A percentile compares a stretch with the other conserved stretches of the same genome.
phyloP scores from a whole-genome alignment of 1,284 basidiomycete species.

The Boletus austroedulis region DNA sequence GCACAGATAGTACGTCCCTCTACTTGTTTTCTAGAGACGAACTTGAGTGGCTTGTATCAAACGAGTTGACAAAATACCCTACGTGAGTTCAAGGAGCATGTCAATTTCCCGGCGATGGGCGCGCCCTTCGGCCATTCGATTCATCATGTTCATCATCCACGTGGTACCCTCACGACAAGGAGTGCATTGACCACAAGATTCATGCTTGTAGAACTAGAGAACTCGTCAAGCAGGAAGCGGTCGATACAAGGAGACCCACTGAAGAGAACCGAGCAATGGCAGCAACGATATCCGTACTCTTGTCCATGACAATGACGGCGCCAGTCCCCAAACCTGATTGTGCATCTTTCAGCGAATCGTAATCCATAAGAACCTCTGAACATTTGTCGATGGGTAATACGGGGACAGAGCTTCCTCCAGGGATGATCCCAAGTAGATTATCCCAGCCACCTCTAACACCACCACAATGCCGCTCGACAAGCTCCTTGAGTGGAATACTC shows the following conservation, averaged over 20 bases:
- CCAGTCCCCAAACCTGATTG: slow-evolving; percentile 95
- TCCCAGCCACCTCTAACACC: slow-evolving; percentile 95
- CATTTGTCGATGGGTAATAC: slow-evolving; percentile 82
- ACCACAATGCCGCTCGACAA: slow-evolving; percentile 96
- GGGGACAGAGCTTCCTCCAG: slow-evolving; percentile 96
- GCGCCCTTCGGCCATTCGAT: slow-evolving; percentile 85
- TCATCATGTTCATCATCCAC: slow-evolving; percentile 99
- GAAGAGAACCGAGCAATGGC: slow-evolving; percentile 93
- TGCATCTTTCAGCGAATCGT: slow-evolving; percentile 94
- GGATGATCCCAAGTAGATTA: slow-evolving; percentile 92
- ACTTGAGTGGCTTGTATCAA: slow-evolving; percentile 19
- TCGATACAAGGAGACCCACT: slow-evolving; percentile 38
- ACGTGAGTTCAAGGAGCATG: slow-evolving; percentile 92
- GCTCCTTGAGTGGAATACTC: slow-evolving; percentile 92
- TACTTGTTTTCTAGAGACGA: slow-evolving; percentile 76
- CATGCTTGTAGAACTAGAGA: slow-evolving; percentile 90
- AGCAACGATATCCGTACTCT: slow-evolving; percentile 89
- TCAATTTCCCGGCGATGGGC: slow-evolving; percentile 94
- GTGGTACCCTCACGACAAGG: slow-evolving; percentile 95
- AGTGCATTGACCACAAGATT: slow-evolving; percentile 98
- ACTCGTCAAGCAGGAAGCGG: neutral
- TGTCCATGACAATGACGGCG: slow-evolving; percentile 99
- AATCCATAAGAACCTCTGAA: slow-evolving; percentile 94
- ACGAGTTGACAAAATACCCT: slow-evolving; percentile 29
- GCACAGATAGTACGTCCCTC: slow-evolving; percentile 97